Percentiles rank a stretch among this genome's conserved stretches.
Conservation (phyloP, 306 rosid genomes). For the Fragaria nilgerrensis region DNA sequence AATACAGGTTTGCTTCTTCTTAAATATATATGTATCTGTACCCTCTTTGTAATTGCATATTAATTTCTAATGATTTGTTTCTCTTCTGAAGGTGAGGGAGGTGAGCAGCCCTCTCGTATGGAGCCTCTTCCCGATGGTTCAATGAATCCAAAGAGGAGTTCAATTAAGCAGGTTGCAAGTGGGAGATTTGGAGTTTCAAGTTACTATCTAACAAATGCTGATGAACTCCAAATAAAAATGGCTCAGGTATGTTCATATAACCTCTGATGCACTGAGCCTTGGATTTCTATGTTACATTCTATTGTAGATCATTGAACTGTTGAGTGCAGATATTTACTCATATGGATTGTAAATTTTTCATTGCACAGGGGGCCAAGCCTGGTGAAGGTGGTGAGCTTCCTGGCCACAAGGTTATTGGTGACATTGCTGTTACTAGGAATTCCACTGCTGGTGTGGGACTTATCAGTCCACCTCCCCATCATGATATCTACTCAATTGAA, state of each 20-base stretch:
- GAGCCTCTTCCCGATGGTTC: conserved; percentile 92
- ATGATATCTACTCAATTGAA: conserved; percentile 96
- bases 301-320: conserved; percentile 38
- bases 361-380: conserved; percentile 93
- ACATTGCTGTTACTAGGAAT: conserved; percentile 89
- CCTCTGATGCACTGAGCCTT: conserved; percentile 1
- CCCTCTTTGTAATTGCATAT: too few species aligned
- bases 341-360: conserved; percentile 23
- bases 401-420: conserved; percentile 96
- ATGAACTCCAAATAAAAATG: conserved; percentile 97
- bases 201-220: conserved; percentile 96
- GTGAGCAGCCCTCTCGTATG: conserved; percentile 99
- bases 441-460: conserved; percentile 99
- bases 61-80: conserved; percentile 17
- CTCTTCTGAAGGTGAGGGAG: conserved; percentile 83
- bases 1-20: conserved; percentile 72
- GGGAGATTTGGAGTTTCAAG: conserved; percentile 99
- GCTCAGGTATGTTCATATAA: conserved; percentile 72
- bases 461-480: conserved; percentile 99
- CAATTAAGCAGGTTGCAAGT: conserved; percentile 98
- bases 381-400: conserved; percentile 99
- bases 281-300: conserved; percentile 17
- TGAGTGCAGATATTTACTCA: conserved; percentile 17
- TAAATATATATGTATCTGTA: not conserved
- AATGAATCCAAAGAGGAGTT: conserved; percentile 89